Base-by-base conservation (phyloP, 2,329 filamentous ascomycete species). In the Fusarium redolens region DNA sequence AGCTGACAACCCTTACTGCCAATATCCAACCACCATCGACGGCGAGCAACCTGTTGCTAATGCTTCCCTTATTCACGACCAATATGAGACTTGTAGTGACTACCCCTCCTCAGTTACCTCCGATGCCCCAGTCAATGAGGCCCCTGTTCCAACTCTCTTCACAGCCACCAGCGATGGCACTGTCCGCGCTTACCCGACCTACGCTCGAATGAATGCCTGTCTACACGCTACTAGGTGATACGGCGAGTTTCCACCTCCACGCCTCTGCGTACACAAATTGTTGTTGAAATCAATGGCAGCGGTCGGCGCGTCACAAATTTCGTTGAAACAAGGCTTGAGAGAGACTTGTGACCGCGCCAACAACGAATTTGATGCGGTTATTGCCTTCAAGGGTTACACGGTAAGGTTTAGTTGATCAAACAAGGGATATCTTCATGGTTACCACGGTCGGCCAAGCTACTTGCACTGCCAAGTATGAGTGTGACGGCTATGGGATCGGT, bases 401-500 rank as follows among this genome's bases (percentile, higher is more conserved):
- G 57, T 38, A 1, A 40, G 66, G 4, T 70, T 65, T n/a, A 65
- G 55, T 25, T 50, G 54, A 11, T 58, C 44, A 5, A 35, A 22
- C 1, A 55, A 47, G 59, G 38, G 30, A 20, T 20, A 40, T 69
- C 11, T 45, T 45, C 1, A 55, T 54, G 35, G 31, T 15, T 12
- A 41, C 44, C 1, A 52, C 54, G 4, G 3, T 30, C 9, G 37
- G 47, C 11, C 33, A 47, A n/a, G 59, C 59, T 57, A 50, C 18
- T 28, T 65, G 68, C 7, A 61, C 65, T 61, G 50, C 38, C 9
- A 58, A 28, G 22, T 58, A 45, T 18, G 35, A 25, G 14, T 65
- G 56, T 31, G 59, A 68, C 12, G 59, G 55, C 30, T 64, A 68
- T 9, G 43, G 59, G 3, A 60, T 68, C n/a, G 41, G 41, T 25